Evolutionary conservation across 2,329 filamentous ascomycete genomes (phyloP), one percentile per base, ranked within the genome.

Genomic region (Tolypocladium tropicale): DNA sequence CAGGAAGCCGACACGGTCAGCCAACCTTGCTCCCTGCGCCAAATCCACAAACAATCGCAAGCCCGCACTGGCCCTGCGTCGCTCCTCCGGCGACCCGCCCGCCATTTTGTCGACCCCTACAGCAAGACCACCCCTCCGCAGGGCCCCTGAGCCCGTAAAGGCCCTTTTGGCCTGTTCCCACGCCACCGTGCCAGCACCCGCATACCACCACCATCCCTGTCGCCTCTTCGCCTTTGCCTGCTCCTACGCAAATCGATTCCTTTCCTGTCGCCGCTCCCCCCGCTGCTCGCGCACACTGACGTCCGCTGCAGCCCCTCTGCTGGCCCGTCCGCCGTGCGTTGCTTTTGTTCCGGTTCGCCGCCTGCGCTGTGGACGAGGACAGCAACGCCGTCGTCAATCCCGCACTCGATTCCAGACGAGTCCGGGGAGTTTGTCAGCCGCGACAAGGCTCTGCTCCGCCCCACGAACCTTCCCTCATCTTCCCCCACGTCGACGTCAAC

Each of bases 161-260:
- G 43, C 43, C 25, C 25, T n/a, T 28, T 30, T 48, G 43, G 43
- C 50, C 23, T 30, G 18, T 21, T 23, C 50, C 50, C 30, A 34
- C 32, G 33, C 50, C 50, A 37, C 34, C 50, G 49, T 34, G 49
- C 30, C 23, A 48, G 43, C 25, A 25, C 43, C 23, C 46, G 46
- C 46, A 32, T 32, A 32, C 46, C 25, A n/a, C 51, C 46, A 11
- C 51, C 36, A 57, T 57, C 55, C 55, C 53, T 57, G 55, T 57
- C 55, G 55, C 55, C 55, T 55, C 55, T 53, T 55, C 49, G 51
- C 62, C 65, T 3, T 63, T 65, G 18, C 60, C 64, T 21, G 55
- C 50, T 14, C 37, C 30, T 18, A 18, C 33, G 50, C 37, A 18
- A n/a, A 53, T 32, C 52, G 43, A 16, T 30, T 39, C 52, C 50